phyloP scores from a whole-genome alignment of 2,329 filamentous ascomycete genomes.

The Monosporascus sp. region DNA sequence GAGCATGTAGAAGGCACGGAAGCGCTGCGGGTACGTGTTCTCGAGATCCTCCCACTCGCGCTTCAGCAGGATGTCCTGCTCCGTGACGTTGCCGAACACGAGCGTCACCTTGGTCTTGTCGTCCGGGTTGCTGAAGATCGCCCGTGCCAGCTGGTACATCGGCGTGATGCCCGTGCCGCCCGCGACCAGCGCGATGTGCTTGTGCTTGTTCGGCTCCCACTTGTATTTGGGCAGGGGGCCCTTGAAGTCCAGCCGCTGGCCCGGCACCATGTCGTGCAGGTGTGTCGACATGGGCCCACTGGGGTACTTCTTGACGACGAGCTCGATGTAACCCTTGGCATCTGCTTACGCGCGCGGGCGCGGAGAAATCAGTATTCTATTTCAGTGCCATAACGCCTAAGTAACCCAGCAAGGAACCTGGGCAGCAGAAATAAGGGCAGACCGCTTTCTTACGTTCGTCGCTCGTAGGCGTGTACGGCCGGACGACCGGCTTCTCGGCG shows the following conservation, averaged over 20 bases:
- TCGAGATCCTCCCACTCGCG: slow-evolving; percentile 80
- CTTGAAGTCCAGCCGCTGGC: slow-evolving; percentile 85
- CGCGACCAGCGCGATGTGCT: slow-evolving; percentile 82
- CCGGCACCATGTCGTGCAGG: slow-evolving; percentile 75
- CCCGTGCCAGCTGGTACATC: slow-evolving; percentile 90
- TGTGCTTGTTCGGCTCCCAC: slow-evolving; percentile 88
- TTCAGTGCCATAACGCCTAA: no score
- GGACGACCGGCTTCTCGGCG: slow-evolving; percentile 78
- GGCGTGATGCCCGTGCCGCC: slow-evolving; percentile 96
- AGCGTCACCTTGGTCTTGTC: slow-evolving; percentile 98
- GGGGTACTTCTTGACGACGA: slow-evolving; percentile 89
- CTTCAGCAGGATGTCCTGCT: slow-evolving; percentile 90
- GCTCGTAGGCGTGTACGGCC: slow-evolving; percentile 89
- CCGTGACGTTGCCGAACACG: slow-evolving; percentile 82
- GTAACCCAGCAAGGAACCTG: no score
- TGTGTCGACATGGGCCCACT: slow-evolving; percentile 88
- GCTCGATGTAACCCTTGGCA: slow-evolving; percentile 73
- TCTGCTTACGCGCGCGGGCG: slow-evolving; percentile 40
- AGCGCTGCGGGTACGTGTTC: slow-evolving; percentile 91
- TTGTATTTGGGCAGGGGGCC: slow-evolving; percentile 91
- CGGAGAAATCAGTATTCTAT: no score
- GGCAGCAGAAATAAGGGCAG: neutral
- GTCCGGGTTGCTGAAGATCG: slow-evolving; percentile 92
- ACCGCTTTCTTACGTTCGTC: slow-evolving; percentile 62
- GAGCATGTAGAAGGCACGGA: slow-evolving; percentile 91